A percentile compares a stretch with the other conserved stretches of the same genome.
Conservation (phyloP, 257 asterid species). For the Gentiana macrophylla region DNA sequence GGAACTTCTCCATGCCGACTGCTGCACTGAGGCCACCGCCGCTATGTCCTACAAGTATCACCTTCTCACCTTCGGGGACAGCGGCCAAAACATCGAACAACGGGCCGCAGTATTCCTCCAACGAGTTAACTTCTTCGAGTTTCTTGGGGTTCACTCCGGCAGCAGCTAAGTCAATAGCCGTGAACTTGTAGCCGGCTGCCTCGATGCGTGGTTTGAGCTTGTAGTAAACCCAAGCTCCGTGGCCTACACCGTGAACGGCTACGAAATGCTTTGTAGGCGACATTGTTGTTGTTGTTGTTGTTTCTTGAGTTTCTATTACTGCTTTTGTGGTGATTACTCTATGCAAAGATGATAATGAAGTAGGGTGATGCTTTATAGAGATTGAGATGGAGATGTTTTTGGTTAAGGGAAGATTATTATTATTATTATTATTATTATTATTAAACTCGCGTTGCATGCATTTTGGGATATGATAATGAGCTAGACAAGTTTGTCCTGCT, state of each 20-base stretch:
- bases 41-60: slow-evolving; percentile 42
- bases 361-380: no score
- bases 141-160: slow-evolving; percentile 22
- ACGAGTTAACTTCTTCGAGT: slow-evolving; percentile 10
- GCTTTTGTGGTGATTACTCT: background rate
- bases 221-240: slow-evolving; percentile 60
- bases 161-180: slow-evolving; percentile 40
- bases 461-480: no score
- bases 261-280: slow-evolving; percentile 36
- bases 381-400: no score
- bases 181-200: slow-evolving; percentile 42
- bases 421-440: no score
- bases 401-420: no score
- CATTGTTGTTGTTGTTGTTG: slow-evolving; percentile 11
- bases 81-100: slow-evolving; percentile 38
- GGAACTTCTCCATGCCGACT: slow-evolving; percentile 44
- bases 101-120: slow-evolving; percentile 14
- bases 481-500: no score
- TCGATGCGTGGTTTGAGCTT: slow-evolving; percentile 57
- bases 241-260: slow-evolving; percentile 59
- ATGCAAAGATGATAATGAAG: no score
- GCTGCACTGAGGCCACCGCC: slow-evolving; percentile 47
- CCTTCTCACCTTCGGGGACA: slow-evolving; percentile 39
- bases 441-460: no score
- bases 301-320: background rate